Evolutionary conservation across 2,329 filamentous ascomycete species (phyloP), one percentile per base, ranked within the genome.

Genomic region (Colletotrichum cordylinicola): DNA sequence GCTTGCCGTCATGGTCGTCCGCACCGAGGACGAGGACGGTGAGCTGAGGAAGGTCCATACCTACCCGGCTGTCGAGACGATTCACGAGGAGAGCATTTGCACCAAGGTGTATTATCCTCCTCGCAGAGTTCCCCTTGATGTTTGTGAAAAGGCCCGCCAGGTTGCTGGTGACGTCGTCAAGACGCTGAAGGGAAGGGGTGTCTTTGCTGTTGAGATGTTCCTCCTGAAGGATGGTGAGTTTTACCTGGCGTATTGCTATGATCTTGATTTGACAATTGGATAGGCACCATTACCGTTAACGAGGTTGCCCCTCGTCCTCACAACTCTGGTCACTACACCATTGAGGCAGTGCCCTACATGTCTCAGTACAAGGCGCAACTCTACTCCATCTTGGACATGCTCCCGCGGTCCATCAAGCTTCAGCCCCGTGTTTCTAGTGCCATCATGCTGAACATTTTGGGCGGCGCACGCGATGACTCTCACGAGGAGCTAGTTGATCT

Each of bases 201-300:
- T 98, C 37, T 99, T 98, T 84, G 97, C 96, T 1, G 96, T 98
- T 0, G 97, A 99, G 86, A 95, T 98, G 92, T 99, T 99, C 85
- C 86, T 98, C 5, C 90, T 96, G 13, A 87, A 92, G 65, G 92
- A 97, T 80, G 92, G 92, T 86, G 87, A 80, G 82, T 78, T 67
- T 24, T 60, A 27, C 21, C 21, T 8, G 27, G 16, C 24, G 9
- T 15, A 5, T 27, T 27, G 39, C 0, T 48, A 24, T 16, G 35
- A 24, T 31, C 35, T 27, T 31, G 18, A 60, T 33, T 70, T 78
- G 35, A 76, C 74, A 9, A 9, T 29, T 29, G 3, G 16, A n/a
- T 66, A 88, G 88, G 89, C 74, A 87, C 87, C 2, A 89, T 98
- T 2, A 86, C 98, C 74, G 90, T 98, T 80, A 98, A 98, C 84